These are phyloP conservation scores for Mycena rosella DNA, from an alignment of 768 basidiomycete genomes.

Conservation along the genomic window DNA sequence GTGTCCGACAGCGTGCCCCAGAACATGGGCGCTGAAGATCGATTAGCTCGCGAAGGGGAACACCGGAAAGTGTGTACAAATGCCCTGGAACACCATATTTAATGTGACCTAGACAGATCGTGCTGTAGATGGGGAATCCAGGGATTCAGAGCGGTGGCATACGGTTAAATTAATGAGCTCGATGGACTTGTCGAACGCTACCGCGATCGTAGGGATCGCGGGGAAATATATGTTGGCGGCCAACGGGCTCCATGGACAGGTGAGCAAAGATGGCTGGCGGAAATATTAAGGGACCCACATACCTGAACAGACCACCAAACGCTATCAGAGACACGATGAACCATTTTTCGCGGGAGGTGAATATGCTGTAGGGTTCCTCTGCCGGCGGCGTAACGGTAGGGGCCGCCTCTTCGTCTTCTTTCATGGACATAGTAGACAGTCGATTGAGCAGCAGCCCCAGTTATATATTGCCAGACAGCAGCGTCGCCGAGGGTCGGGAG, in stretches of 20 bases:
- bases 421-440: not conserved
- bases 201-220: slow-evolving; percentile 76
- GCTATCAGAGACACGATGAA: slow-evolving; percentile 36
- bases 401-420: not conserved
- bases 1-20: slow-evolving; percentile 81
- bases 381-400: not conserved
- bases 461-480: too few relatives aligned
- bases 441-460: too few relatives aligned
- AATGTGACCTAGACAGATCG: slow-evolving; percentile 60
- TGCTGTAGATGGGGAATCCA: too few relatives aligned
- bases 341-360: slow-evolving; percentile 37
- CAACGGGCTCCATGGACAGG: slow-evolving; percentile 74
- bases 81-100: slow-evolving; percentile 78
- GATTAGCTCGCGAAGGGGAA: not conserved
- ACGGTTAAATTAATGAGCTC: slow-evolving; percentile 81
- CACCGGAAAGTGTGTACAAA: slow-evolving; percentile 54
- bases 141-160: too few relatives aligned
- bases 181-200: slow-evolving; percentile 72
- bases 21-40: slow-evolving; percentile 65
- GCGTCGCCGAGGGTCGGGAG: too few relatives aligned
- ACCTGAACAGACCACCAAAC: slow-evolving; percentile 37
- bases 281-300: not conserved
- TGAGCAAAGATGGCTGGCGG: not conserved
- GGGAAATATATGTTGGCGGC: slow-evolving; percentile 87
- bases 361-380: slow-evolving; percentile 37